Percentiles rank a stretch among this genome's conserved stretches.
Evolutionary conservation across 2,329 filamentous ascomycete species (phyloP).

Genomic region (Epichloe amarillans): DNA sequence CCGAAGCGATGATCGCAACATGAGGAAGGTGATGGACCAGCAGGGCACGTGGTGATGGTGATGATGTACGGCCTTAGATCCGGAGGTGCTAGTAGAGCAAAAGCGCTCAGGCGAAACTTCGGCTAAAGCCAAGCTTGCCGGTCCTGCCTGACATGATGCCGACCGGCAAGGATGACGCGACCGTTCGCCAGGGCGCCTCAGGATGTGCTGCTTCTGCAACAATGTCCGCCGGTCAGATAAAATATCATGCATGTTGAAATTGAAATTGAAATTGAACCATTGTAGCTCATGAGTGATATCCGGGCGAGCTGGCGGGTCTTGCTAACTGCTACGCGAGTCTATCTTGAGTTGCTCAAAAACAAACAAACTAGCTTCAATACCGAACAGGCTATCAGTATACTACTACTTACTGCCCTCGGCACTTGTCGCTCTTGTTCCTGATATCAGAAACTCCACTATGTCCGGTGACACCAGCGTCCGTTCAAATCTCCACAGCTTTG

Average conservation of each 20-base stretch:
- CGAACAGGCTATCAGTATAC: background rate
- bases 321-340: background rate
- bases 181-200: background rate
- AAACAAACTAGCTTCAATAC: background rate
- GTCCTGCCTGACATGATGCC: slow-evolving; percentile 1
- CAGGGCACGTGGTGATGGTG: slow-evolving; percentile 20
- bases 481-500: too few species aligned
- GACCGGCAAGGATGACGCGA: slow-evolving; percentile 24
- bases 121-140: slow-evolving; percentile 19
- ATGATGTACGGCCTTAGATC: slow-evolving; percentile 10
- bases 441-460: background rate
- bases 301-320: too few species aligned
- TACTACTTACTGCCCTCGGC: background rate
- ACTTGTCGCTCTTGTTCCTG: background rate
- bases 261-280: too few species aligned
- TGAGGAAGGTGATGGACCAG: slow-evolving; percentile 40
- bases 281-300: too few species aligned
- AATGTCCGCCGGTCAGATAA: too few species aligned
- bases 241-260: too few species aligned
- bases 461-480: too few species aligned
- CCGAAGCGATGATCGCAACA: slow-evolving; percentile 58
- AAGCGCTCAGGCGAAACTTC: slow-evolving; percentile 33
- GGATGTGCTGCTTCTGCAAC: background rate
- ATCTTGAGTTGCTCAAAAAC: background rate
- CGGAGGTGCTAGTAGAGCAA: slow-evolving; percentile 20